A percentile compares a stretch with the other conserved stretches of the same genome.
These are phyloP conservation scores for Allium sativum DNA, from an alignment of 106 monocot genomes.

Conservation along the genomic window DNA sequence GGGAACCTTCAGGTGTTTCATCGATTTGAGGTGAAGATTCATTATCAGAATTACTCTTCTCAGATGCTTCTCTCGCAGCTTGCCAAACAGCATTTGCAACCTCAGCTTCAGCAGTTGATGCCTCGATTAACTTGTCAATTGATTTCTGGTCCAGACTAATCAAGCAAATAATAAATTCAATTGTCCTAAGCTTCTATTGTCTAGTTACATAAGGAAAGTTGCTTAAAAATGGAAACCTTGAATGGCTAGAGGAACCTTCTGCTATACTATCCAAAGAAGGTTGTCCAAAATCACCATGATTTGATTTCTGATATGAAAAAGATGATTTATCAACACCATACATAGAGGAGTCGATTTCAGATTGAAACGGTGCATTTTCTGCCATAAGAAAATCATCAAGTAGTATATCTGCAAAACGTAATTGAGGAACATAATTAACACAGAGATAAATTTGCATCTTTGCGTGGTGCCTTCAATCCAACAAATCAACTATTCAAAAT, in stretches of 20 bases:
- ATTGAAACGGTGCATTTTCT: conserved; percentile 68
- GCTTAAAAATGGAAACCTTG: conserved; percentile 25
- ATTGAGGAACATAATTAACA: too few species aligned
- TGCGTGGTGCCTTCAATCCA: not conserved
- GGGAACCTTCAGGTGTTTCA: conserved; percentile 29
- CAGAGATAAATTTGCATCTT: too few species aligned
- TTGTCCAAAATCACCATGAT: conserved; percentile 13
- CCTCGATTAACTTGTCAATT: conserved; percentile 64
- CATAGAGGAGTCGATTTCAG: conserved; percentile 57
- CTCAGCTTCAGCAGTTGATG: conserved; percentile 86
- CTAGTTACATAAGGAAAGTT: conserved; percentile 1
- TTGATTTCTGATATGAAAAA: conserved; percentile 22
- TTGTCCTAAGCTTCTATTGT: not conserved
- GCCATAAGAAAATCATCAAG: conserved; percentile 87
- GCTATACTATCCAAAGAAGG: conserved; percentile 20
- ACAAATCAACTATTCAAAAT: not conserved
- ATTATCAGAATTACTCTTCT: conserved; percentile 35
- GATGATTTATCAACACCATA: conserved; percentile 21
- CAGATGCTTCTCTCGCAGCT: conserved; percentile 67
- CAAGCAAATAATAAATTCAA: conserved; percentile 1
- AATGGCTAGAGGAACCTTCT: conserved; percentile 23
- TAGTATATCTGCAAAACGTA: conserved; percentile 46
- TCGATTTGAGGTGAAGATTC: conserved; percentile 25
- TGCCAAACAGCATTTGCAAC: conserved; percentile 76
- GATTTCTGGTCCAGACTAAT: conserved; percentile 72